Evolutionary conservation across 352 stramenopile genomes (phyloP).

Genomic region (Pythium brassicae): DNA sequence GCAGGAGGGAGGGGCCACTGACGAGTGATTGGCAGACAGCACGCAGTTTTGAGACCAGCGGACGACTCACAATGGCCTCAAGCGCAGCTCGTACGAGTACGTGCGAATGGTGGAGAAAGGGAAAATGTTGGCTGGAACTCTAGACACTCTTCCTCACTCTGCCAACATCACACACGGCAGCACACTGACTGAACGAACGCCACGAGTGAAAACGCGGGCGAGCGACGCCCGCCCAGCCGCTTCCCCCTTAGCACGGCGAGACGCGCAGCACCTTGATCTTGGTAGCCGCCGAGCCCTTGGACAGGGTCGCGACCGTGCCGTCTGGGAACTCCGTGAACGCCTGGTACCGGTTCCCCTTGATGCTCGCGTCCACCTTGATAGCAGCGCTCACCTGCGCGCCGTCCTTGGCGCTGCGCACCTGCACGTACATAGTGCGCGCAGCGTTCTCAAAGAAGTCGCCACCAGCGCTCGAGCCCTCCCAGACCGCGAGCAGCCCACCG

Average conservation of each 20-base stretch:
- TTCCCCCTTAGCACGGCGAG: slow-evolving; percentile 32
- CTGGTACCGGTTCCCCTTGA: slow-evolving; percentile 63
- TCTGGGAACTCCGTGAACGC: slow-evolving; percentile 47
- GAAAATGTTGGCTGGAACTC: too few species aligned
- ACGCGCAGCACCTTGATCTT: slow-evolving; percentile 52
- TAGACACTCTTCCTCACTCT: too few species aligned
- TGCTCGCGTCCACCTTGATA: slow-evolving; percentile 31
- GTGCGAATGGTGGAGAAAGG: too few species aligned
- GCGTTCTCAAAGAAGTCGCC: slow-evolving; percentile 25
- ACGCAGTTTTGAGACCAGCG: slow-evolving; percentile 10
- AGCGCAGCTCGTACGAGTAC: too few species aligned
- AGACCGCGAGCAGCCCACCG: slow-evolving; percentile 38
- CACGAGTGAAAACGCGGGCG: too few species aligned
- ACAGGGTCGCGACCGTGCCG: slow-evolving; percentile 48
- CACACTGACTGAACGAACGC: neutral
- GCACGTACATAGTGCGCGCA: slow-evolving; percentile 41
- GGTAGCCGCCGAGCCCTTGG: slow-evolving; percentile 30
- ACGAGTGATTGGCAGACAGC: neutral
- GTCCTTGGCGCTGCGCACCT: slow-evolving; percentile 38
- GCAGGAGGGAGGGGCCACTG: too few species aligned
- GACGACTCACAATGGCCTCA: too few species aligned
- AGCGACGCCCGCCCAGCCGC: too few species aligned
- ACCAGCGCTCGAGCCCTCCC: slow-evolving; percentile 36
- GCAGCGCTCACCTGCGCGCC: slow-evolving; percentile 38
- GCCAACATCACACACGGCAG: neutral